Percentiles rank a stretch among this genome's conserved stretches.
Evolutionary conservation across 2,329 filamentous ascomycete genomes (phyloP).

Genomic region (Ploettnerulaceae sp.): DNA sequence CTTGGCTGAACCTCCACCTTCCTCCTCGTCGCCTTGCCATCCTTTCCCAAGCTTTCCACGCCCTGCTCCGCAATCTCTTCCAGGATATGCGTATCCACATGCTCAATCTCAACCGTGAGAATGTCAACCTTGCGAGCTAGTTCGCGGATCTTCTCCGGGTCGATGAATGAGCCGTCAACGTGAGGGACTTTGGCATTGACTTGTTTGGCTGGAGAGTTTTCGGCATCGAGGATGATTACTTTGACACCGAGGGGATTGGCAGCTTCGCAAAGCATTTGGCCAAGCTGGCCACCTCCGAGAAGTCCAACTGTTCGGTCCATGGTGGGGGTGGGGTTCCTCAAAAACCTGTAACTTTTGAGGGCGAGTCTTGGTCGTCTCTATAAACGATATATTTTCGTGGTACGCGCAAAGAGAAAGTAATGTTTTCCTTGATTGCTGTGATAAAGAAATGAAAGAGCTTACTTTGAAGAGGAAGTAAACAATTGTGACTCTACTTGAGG

Average conservation of each 20-base stretch:
- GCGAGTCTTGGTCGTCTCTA: no score
- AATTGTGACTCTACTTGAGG: no score
- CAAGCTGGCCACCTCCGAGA: conserved; percentile 67
- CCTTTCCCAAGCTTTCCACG: conserved; percentile 47
- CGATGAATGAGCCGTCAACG: conserved; percentile 80
- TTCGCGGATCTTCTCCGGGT: conserved; percentile 70
- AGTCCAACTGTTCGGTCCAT: conserved; percentile 40
- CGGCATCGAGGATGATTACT: conserved; percentile 73
- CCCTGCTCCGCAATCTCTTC: conserved; percentile 71
- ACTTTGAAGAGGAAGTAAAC: no score
- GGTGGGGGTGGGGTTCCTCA: no score
- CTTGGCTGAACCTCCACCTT: conserved; percentile 68
- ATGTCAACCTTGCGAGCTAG: conserved; percentile 75
- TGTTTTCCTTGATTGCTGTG: no score
- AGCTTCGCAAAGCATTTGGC: conserved; percentile 91
- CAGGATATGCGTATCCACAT: conserved; percentile 83
- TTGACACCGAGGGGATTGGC: conserved; percentile 74
- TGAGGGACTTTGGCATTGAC: conserved; percentile 71
- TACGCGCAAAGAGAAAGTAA: no score
- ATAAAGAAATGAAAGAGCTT: no score
- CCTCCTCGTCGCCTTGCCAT: conserved; percentile 38
- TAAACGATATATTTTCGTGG: no score
- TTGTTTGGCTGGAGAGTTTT: conserved; percentile 77
- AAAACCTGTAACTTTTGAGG: no score
- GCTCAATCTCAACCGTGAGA: conserved; percentile 91